These are phyloP conservation scores for Exobasidium rhododendri DNA, from an alignment of 1,284 basidiomycete species.

Conservation along the genomic window DNA sequence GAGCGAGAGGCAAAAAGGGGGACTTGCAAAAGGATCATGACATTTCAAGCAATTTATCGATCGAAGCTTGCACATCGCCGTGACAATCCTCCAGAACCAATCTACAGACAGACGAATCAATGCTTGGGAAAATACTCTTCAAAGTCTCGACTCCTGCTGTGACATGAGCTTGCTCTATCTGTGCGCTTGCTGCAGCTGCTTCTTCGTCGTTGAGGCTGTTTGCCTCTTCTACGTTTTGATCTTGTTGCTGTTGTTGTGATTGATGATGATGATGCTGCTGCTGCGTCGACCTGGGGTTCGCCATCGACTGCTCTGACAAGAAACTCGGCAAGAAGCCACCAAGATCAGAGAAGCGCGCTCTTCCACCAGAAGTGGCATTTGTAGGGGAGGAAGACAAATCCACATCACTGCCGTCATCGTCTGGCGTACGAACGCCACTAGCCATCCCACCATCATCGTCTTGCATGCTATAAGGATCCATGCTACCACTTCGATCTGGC, in stretches of 20 bases:
- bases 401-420: constrained; percentile 11
- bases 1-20: neutral
- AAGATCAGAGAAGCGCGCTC: constrained; percentile 3
- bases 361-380: neutral
- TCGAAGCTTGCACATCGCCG: constrained; percentile 13
- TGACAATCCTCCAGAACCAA: constrained; percentile 15
- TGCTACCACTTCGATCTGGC: constrained; percentile 6
- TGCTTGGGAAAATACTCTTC: constrained; percentile 10
- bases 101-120: constrained; percentile 10
- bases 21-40: constrained; percentile 6
- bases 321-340: constrained; percentile 10
- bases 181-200: neutral
- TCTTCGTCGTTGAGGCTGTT: constrained; percentile 7
- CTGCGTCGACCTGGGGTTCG: neutral
- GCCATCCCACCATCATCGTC: constrained; percentile 7
- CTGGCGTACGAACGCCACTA: constrained; percentile 10
- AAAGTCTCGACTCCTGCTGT: constrained; percentile 14
- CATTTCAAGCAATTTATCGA: constrained; percentile 16
- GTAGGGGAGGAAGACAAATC: constrained; percentile 1
- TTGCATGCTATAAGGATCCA: constrained; percentile 9
- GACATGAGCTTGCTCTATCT: constrained; percentile 10
- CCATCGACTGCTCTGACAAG: neutral
- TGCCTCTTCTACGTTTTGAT: neutral
- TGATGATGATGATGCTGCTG: constrained; percentile 6
- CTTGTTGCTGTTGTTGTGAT: neutral